Evolutionary conservation across 2,329 filamentous ascomycete genomes (phyloP).

Genomic region (Trichoderma hamatum): DNA sequence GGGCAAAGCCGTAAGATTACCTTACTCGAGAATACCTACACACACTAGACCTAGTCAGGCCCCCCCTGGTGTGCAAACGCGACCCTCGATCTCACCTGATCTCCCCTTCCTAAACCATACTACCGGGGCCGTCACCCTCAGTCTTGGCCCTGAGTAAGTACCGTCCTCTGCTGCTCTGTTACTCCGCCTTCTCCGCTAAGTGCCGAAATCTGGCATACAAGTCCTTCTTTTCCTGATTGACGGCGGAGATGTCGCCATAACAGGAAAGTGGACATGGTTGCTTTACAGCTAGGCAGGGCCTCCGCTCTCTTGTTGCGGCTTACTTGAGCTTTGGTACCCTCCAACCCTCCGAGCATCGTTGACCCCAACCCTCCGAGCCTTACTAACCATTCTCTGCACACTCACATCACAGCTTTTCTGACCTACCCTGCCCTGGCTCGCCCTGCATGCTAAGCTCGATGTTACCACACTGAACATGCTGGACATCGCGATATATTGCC

Average conservation of each 20-base stretch:
- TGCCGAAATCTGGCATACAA: conserved; percentile 9
- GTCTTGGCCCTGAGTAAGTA: neutral
- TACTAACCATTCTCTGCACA: neutral
- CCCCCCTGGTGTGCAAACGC: neutral
- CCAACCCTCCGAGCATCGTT: neutral
- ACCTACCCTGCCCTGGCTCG: neutral
- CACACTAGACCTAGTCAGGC: neutral
- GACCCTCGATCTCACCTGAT: conserved; percentile 16
- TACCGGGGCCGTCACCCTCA: neutral
- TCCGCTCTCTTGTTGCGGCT: neutral
- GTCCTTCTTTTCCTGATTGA: neutral
- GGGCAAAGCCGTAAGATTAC: conserved; percentile 1
- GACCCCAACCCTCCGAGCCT: neutral
- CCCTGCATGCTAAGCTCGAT: conserved; percentile 6
- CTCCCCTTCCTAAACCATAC: conserved; percentile 11
- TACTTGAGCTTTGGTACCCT: neutral
- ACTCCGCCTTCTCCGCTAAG: conserved; percentile 16
- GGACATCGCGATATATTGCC: conserved; percentile 3
- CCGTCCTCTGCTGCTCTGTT: neutral
- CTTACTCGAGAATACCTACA: neutral
- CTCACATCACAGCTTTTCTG: neutral
- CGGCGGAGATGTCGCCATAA: conserved; percentile 20
- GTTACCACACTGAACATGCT: neutral
- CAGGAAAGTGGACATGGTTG: conserved; percentile 8
- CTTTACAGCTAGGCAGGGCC: neutral